Evolutionary conservation across 257 asterid genomes (phyloP).

Genomic region (Solanum chiquidenum): DNA sequence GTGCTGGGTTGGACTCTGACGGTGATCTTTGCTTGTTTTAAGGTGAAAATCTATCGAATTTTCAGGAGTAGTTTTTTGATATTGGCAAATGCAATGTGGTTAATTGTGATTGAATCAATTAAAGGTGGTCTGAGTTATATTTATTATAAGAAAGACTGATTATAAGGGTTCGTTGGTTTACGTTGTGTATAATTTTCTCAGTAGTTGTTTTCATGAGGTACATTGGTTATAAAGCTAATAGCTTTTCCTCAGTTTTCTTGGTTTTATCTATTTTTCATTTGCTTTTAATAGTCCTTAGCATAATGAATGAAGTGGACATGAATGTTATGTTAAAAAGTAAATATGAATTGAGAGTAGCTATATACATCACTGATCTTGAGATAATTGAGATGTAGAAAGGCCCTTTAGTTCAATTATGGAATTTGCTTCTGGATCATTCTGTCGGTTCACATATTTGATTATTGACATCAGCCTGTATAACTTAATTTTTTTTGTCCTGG

Average conservation of each 20-base stretch:
- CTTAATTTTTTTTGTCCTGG: neutral
- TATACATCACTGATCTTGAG: neutral
- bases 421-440: neutral
- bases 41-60: slow-evolving; percentile 1
- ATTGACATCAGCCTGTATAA: neutral
- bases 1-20: slow-evolving; percentile 72
- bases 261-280: neutral
- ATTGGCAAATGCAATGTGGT: neutral
- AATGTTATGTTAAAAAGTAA: neutral
- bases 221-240: neutral
- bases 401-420: neutral
- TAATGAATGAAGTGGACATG: neutral
- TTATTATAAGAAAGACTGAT: neutral
- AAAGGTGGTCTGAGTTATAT: neutral
- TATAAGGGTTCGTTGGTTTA: neutral
- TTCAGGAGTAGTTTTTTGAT: too few species aligned
- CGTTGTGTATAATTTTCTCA: neutral
- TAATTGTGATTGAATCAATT: neutral
- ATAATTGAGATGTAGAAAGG: neutral
- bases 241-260: neutral
- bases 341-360: neutral
- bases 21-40: neutral
- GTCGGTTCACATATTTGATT: neutral
- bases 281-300: neutral
- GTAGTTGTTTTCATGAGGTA: neutral